Base-by-base conservation (phyloP, 495 filamentous ascomycete species). In the Opeltia flavorubescens region DNA sequence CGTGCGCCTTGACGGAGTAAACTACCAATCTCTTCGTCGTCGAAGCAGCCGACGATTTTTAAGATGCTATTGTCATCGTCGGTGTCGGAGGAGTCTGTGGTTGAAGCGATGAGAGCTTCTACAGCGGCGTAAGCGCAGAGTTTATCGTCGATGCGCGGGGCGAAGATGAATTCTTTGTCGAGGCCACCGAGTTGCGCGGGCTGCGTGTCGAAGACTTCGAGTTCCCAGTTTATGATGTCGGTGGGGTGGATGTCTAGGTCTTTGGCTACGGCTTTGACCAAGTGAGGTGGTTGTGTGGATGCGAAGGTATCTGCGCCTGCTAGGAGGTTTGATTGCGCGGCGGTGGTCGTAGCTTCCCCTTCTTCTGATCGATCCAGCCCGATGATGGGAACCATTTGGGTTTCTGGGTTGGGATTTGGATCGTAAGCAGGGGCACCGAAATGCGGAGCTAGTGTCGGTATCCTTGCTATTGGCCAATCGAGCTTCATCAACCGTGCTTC, bases 11-110 rank as follows among this genome's bases (percentile, higher is more conserved):
- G 89, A 31, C 91, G 83, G 45, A 95, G 76, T 3, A 84, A 66
- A 34, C 83, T 88, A 47, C 91, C 91, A 51, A 98, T 91, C 59
- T 98, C 91, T 58, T 98, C 91, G 56, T 94, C 84, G 59, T 98
- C 91, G 60, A 95, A 95, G 58, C 94, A 80, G 21, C 79, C 86
- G 26, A 91, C 84, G 47, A 94, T 66, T 66, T 88, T 88, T 57
- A 98, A 79, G 31, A 77, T 71, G 43, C 76, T 72, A 25, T 66
- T 63, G 46, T 65, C 61, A 12, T 47, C 11, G 9, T 53, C 43
- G 20, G 47, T 27, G 18, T 26, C n/a, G 1, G 51, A 65, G 17
- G 66, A 59, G 39, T 63, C 49, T 34, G 78, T 71, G 11, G 74
- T 63, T 30, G 80, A 80, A 51, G 77, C 75, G 15, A 95, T 68